Conservation (phyloP, 2,329 filamentous ascomycete species). For the Rhinocladiella similis region DNA sequence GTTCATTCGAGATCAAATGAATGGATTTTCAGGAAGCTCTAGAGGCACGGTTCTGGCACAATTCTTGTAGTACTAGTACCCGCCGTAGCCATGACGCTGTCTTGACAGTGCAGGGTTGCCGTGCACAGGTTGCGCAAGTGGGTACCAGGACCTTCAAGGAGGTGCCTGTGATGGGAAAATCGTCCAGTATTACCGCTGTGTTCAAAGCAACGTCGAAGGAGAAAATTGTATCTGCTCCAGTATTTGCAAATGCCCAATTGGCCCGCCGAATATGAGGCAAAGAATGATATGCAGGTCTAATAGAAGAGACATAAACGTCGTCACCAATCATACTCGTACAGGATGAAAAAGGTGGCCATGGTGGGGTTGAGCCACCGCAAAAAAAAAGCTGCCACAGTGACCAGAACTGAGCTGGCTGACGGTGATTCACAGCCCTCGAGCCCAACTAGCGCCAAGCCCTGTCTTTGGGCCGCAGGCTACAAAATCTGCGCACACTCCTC, state of each 20-base stretch:
- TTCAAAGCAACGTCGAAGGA: background rate
- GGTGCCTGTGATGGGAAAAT: background rate
- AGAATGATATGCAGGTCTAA: background rate
- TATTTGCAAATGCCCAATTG: background rate
- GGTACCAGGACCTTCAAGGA: background rate
- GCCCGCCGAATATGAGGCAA: background rate
- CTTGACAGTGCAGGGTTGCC: background rate
- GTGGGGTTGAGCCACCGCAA: background rate
- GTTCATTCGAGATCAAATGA: too few species aligned
- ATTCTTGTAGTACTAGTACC: too few species aligned
- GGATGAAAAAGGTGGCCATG: background rate
- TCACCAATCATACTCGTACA: background rate
- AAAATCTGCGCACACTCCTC: constrained; percentile 29
- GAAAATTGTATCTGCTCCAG: background rate
- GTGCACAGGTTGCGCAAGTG: background rate
- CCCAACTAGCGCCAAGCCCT: constrained; percentile 19
- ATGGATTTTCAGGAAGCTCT: too few species aligned
- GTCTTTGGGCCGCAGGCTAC: constrained; percentile 22
- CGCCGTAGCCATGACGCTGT: too few species aligned
- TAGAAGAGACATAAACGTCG: background rate
- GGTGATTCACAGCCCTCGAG: background rate
- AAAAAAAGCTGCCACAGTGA: background rate
- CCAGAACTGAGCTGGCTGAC: background rate
- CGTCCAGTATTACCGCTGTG: background rate
- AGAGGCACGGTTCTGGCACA: too few species aligned